These are phyloP conservation scores for Entonaema liquescens DNA, from an alignment of 495 filamentous ascomycete genomes.

Conservation along the genomic window DNA sequence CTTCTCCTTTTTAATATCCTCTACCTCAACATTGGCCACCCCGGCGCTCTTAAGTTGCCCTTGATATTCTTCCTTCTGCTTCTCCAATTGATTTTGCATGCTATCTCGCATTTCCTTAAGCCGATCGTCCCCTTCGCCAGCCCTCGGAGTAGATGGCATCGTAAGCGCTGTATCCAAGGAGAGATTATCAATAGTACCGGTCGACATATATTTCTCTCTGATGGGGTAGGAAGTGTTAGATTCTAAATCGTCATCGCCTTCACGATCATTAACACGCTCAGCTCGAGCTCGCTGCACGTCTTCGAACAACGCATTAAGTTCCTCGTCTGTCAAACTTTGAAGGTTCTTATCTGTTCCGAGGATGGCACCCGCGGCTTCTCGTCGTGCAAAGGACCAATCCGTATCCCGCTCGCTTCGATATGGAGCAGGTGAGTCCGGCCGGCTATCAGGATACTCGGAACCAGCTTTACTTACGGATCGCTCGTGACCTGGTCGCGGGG, in stretches of 20 bases:
- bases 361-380: constrained; percentile 90
- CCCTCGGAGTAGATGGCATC: constrained; percentile 89
- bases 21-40: constrained; percentile 78
- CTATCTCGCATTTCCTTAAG: constrained; percentile 80
- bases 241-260: constrained; percentile 87
- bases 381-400: constrained; percentile 94
- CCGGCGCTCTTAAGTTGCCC: constrained; percentile 82
- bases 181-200: constrained; percentile 94
- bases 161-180: constrained; percentile 94
- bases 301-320: constrained; percentile 92
- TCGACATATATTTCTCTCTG: constrained; percentile 95
- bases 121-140: constrained; percentile 75
- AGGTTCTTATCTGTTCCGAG: constrained; percentile 94
- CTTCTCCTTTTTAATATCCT: constrained; percentile 86
- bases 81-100: constrained; percentile 88
- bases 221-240: constrained; percentile 87
- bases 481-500: constrained; percentile 77
- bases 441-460: constrained; percentile 70
- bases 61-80: constrained; percentile 84
- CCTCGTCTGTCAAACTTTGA: constrained; percentile 86
- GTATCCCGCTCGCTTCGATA: constrained; percentile 77
- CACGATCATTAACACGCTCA: constrained; percentile 76
- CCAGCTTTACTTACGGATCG: constrained; percentile 77
- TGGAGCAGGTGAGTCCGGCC: constrained; percentile 82
- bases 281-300: constrained; percentile 90